Evolutionary conservation across 306 rosid species (phyloP).

Genomic region (Pueraria montana): DNA sequence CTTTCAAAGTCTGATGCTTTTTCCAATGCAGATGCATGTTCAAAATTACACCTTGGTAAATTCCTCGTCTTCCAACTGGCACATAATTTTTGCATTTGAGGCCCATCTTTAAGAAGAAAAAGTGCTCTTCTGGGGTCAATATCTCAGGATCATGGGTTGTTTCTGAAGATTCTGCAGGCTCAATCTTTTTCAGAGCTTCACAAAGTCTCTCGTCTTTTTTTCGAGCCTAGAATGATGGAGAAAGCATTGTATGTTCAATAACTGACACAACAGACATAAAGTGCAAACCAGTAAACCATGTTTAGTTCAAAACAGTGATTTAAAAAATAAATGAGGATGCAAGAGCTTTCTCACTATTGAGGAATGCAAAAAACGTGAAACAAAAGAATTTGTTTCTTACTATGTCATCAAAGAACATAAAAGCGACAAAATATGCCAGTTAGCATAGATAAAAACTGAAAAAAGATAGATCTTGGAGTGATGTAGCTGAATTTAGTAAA

Average conservation of each 20-base stretch:
- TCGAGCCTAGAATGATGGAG: constrained; percentile 68
- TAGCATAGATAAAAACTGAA: constrained; percentile 18
- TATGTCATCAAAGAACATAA: constrained; percentile 26
- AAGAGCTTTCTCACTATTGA: constrained; percentile 28
- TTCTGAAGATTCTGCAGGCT: constrained; percentile 81
- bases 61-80: constrained; percentile 96
- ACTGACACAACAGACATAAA: constrained; percentile 15
- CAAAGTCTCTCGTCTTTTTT: constrained; percentile 77
- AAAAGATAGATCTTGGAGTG: constrained; percentile 17
- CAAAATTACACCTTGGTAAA: constrained; percentile 94
- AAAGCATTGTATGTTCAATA: constrained; percentile 35
- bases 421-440: background rate
- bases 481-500: constrained; percentile 19
- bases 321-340: constrained; percentile 12
- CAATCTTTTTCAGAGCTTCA: constrained; percentile 82
- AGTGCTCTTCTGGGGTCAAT: constrained; percentile 96
- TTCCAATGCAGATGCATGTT: constrained; percentile 99
- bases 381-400: constrained; percentile 2
- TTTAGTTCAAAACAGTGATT: constrained; percentile 25
- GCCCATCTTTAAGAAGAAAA: constrained; percentile 95
- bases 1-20: constrained; percentile 93
- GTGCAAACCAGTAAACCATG: constrained; percentile 9
- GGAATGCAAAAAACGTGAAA: constrained; percentile 21
- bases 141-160: constrained; percentile 95
- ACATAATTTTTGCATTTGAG: constrained; percentile 89